Conservation (phyloP, 2,329 filamentous ascomycete genomes). For the Diaporthe citri region DNA sequence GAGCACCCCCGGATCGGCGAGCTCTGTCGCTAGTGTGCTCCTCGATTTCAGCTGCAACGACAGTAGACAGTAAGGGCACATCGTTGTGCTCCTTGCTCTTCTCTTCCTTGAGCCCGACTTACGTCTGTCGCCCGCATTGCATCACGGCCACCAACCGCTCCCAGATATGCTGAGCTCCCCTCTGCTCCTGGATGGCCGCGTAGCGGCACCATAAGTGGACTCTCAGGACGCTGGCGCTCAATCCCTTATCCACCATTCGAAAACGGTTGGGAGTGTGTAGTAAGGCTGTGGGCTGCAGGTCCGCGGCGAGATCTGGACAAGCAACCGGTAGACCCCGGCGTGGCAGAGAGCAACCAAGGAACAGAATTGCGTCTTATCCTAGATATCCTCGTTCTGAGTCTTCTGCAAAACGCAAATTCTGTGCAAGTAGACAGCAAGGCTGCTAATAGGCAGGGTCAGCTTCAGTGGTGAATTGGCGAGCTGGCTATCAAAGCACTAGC, state of each 20-base stretch:
- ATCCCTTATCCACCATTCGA: conserved; percentile 52
- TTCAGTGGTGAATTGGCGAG: no score
- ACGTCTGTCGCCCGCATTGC: conserved; percentile 43
- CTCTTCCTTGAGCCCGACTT: conserved; percentile 35
- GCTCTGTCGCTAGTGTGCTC: conserved; percentile 11
- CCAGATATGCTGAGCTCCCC: conserved; percentile 43
- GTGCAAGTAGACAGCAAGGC: no score
- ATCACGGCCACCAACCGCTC: conserved; percentile 47
- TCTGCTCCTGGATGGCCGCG: conserved; percentile 47
- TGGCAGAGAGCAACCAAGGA: no score
- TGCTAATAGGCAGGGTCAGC: no score
- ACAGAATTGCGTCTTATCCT: no score
- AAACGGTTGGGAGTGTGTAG: conserved; percentile 57
- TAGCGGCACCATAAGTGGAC: conserved; percentile 49
- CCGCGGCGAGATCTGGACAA: conserved; percentile 53
- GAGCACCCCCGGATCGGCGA: conserved; percentile 32
- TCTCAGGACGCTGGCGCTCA: conserved; percentile 45
- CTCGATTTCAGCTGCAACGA: background rate
- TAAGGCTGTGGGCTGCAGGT: conserved; percentile 56
- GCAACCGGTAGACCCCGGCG: no score
- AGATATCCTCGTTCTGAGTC: no score
- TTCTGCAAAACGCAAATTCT: no score
- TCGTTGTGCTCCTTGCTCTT: background rate
- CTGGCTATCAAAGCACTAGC: no score
- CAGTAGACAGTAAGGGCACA: background rate